These are phyloP conservation scores for Trypanosoma boissoni DNA, from an alignment of 208 protist species.

Conservation along the genomic window DNA sequence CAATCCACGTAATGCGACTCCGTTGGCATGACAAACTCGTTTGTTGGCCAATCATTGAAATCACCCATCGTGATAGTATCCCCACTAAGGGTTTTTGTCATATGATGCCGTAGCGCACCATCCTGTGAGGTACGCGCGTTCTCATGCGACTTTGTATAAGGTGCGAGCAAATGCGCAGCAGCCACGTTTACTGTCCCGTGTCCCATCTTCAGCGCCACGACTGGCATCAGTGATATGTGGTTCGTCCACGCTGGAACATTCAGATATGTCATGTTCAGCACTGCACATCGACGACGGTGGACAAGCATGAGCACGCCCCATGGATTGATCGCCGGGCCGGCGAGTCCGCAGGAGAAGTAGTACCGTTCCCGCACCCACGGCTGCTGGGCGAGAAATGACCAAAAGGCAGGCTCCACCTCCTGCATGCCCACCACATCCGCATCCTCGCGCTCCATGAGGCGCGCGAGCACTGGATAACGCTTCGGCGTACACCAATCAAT, in stretches of 20 bases:
- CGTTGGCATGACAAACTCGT: slow-evolving; percentile 80
- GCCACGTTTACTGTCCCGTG: slow-evolving; percentile 42
- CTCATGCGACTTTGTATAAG: slow-evolving; percentile 71
- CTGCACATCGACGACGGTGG: slow-evolving; percentile 37
- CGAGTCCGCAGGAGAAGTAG: slow-evolving; percentile 61
- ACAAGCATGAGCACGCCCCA: slow-evolving; percentile 86
- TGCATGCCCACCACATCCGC: slow-evolving; percentile 91
- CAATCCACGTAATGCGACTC: slow-evolving; percentile 75
- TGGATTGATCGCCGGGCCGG: slow-evolving; percentile 55
- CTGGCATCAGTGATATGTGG: slow-evolving; percentile 85
- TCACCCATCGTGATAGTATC: slow-evolving; percentile 86
- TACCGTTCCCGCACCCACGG: slow-evolving; percentile 73
- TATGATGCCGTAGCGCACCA: slow-evolving; percentile 47
- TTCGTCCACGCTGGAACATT: slow-evolving; percentile 88
- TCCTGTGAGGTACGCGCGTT: slow-evolving; percentile 76
- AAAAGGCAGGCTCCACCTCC: slow-evolving; percentile 82
- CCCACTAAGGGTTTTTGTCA: slow-evolving; percentile 40
- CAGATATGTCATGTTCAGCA: slow-evolving; percentile 56
- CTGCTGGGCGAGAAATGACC: slow-evolving; percentile 61
- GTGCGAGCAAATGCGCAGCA: slow-evolving; percentile 75
- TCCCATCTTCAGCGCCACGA: slow-evolving; percentile 42
- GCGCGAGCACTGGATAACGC: slow-evolving; percentile 84
- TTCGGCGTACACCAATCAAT: slow-evolving; percentile 90
- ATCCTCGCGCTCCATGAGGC: slow-evolving; percentile 63
- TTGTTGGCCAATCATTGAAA: slow-evolving; percentile 91